Evolutionary conservation across 2,329 filamentous ascomycete species (phyloP).

Genomic region (Fusarium sp.): DNA sequence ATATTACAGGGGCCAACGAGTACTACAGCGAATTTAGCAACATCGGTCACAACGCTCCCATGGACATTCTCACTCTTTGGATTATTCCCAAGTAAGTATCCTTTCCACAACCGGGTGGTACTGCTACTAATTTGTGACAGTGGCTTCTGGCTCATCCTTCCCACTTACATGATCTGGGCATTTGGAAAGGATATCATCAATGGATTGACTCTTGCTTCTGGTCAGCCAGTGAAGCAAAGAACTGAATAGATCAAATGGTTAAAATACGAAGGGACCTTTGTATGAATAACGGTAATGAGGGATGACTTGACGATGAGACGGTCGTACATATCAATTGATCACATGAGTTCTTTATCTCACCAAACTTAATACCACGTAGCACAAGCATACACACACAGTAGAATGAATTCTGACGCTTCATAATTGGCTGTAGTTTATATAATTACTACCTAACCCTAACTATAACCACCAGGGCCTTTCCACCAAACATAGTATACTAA

Average conservation of each 20-base stretch:
- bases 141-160: slow-evolving; percentile 65
- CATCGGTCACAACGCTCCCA: slow-evolving; percentile 64
- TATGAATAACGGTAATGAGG: slow-evolving; percentile 8
- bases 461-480: background rate
- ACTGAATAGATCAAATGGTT: background rate
- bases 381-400: background rate
- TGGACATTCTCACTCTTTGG: slow-evolving; percentile 63
- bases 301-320: slow-evolving; percentile 4
- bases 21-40: slow-evolving; percentile 66
- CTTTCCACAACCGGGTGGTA: background rate
- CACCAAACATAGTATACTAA: slow-evolving; percentile 26
- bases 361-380: background rate
- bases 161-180: slow-evolving; percentile 62
- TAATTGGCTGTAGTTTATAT: background rate
- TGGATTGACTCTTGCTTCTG: slow-evolving; percentile 55
- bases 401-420: background rate
- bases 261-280: background rate
- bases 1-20: slow-evolving; percentile 62
- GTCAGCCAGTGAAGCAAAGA: slow-evolving; percentile 39
- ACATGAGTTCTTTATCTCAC: background rate
- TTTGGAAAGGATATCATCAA: slow-evolving; percentile 62
- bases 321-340: slow-evolving; percentile 2
- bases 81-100: slow-evolving; percentile 66
- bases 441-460: background rate
- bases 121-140: slow-evolving; percentile 47